Percentiles rank a stretch among this genome's conserved stretches.
Evolutionary conservation across 2,329 filamentous ascomycete genomes (phyloP).

Genomic region (Cercospora beticola): DNA sequence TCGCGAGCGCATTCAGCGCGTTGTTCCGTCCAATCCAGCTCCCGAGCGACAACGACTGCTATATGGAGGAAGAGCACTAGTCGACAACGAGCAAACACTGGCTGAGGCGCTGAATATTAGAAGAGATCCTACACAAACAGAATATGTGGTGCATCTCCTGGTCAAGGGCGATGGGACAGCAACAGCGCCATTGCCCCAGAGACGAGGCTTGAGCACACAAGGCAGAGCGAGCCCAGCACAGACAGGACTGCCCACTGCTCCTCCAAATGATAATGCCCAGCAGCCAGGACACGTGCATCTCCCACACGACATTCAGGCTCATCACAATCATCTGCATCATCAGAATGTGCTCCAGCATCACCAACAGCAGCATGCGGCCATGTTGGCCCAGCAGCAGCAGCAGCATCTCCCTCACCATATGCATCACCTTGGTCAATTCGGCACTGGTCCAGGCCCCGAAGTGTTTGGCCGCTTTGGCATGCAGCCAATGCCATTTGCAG

Average conservation of each 20-base stretch:
- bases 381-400: constrained; percentile 8
- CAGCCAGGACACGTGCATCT: constrained; percentile 2
- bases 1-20: constrained; percentile 53
- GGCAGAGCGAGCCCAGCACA: constrained; percentile 19
- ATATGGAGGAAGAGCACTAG: constrained; percentile 56
- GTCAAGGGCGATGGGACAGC: constrained; percentile 30
- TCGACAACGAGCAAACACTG: constrained; percentile 51
- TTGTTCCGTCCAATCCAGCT: constrained; percentile 48
- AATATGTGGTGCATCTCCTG: constrained; percentile 39
- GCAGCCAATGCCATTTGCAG: constrained; percentile 15
- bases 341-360: constrained; percentile 12
- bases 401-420: constrained; percentile 19
- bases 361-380: constrained; percentile 12
- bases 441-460: neutral
- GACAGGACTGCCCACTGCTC: constrained; percentile 5
- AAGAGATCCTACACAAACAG: constrained; percentile 45
- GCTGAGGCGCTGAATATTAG: constrained; percentile 52
- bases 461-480: constrained; percentile 16
- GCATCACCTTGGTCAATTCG: neutral
- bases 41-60: constrained; percentile 57
- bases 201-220: constrained; percentile 16
- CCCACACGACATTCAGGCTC: neutral
- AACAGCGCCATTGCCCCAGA: constrained; percentile 17
- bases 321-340: constrained; percentile 7
- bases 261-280: constrained; percentile 5